Base-by-base conservation (phyloP, 1,284 basidiomycete species). In the Takashimella koratensis region DNA sequence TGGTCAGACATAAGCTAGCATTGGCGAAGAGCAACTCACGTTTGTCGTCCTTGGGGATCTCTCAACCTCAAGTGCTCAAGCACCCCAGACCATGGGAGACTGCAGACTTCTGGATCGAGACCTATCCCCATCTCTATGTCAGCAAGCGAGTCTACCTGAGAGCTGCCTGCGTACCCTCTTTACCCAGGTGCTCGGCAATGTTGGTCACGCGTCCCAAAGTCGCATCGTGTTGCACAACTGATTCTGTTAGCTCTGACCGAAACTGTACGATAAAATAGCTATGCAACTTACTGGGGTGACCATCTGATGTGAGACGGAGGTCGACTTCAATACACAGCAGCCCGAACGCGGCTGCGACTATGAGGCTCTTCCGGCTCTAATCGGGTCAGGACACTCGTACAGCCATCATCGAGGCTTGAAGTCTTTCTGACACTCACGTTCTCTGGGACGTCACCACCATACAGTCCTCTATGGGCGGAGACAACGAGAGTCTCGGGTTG, bases 321-420 rank as follows among this genome's bases (percentile, higher is more conserved):
- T 49, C 47, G 23, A 49, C 24, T 25, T 49, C 47, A 41, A 49
- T 42, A 20, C 47, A 49, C 36, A 49, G 39, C 22, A 49, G 16
- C 3, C 47, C 47, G 5, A 26, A 16, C 2, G 22, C 4, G 3
- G 47, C 47, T 4, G 47, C 47, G 16, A n/a, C 23, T 21, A 41
- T 22, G 22, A 49, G n/a, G 11, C 39, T 41, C 4, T 25, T 41
- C 10, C 3, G 5, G 47, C 47, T 49, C 47, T 49, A n/a, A n/a
- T n/a, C n/a, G n/a, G n/a, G n/a, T n/a, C n/a, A n/a, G n/a, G n/a
- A n/a, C n/a, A n/a, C n/a, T n/a, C n/a, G n/a, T n/a, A n/a, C n/a
- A n/a, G n/a, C n/a, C n/a, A n/a, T n/a, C n/a, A n/a, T n/a, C n/a
- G n/a, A n/a, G n/a, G n/a, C n/a, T n/a, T n/a, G n/a, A n/a, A 1